Percentiles rank a stretch among this genome's conserved stretches.
phyloP scores from a whole-genome alignment of 305 asterid species.

The Fraxinus velutina region DNA sequence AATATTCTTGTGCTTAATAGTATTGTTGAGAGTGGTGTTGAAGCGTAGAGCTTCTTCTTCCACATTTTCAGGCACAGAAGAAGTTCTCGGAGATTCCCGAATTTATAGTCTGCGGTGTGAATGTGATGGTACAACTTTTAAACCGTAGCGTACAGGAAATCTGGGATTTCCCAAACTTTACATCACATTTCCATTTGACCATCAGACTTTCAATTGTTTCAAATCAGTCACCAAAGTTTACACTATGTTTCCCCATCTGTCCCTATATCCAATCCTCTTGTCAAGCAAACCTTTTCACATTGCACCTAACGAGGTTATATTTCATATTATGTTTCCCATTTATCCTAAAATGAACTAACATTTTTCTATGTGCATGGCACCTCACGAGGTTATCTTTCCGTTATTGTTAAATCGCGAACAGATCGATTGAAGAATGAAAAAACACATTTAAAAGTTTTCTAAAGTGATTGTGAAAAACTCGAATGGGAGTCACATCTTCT shows the following conservation, averaged over 20 bases:
- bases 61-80: slow-evolving; percentile 35
- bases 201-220: not conserved
- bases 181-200: not conserved
- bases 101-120: slow-evolving; percentile 27
- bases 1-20: slow-evolving; percentile 11
- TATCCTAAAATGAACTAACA: not conserved
- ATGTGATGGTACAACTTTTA: slow-evolving; percentile 16
- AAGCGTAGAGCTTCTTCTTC: slow-evolving; percentile 46
- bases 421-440: not conserved
- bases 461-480: not conserved
- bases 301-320: too few relatives aligned
- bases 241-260: not conserved
- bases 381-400: not conserved
- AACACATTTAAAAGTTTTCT: not conserved
- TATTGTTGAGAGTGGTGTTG: slow-evolving; percentile 21
- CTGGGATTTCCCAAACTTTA: not conserved
- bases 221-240: not conserved
- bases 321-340: not conserved
- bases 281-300: not conserved
- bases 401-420: not conserved
- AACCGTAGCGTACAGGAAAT: slow-evolving; percentile 12
- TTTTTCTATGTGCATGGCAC: not conserved
- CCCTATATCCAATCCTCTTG: not conserved
- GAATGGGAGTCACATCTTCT: not conserved
- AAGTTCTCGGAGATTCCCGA: not conserved